Conservation (phyloP, 2,329 filamentous ascomycete species). For the Microcyclospora tardicrescens region DNA sequence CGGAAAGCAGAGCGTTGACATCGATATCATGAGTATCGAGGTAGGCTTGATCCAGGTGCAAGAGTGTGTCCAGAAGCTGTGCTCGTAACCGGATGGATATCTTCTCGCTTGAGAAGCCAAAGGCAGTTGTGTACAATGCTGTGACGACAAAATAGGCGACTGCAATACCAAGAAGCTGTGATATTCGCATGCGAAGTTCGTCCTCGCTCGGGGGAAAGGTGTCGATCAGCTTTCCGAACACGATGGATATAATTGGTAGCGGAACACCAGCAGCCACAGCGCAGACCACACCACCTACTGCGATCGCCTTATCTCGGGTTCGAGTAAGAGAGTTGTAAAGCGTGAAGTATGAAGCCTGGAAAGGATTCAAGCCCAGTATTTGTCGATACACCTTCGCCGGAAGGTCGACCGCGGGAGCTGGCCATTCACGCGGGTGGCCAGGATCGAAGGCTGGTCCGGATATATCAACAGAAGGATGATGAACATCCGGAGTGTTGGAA, state of each 20-base stretch:
- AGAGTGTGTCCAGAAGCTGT: slow-evolving; percentile 33
- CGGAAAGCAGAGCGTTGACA: slow-evolving; percentile 33
- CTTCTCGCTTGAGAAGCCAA: slow-evolving; percentile 38
- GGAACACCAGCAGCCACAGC: slow-evolving; percentile 29
- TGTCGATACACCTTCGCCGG: slow-evolving; percentile 17
- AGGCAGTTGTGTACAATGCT: slow-evolving; percentile 37
- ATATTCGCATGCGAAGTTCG: slow-evolving; percentile 29
- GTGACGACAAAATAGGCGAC: slow-evolving; percentile 38
- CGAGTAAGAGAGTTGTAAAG: slow-evolving; percentile 35
- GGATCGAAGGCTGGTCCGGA: slow-evolving; percentile 5
- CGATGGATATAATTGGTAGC: slow-evolving; percentile 27
- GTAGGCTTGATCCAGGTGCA: slow-evolving; percentile 40
- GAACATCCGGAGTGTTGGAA: too few species aligned
- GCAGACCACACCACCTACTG: slow-evolving; percentile 23
- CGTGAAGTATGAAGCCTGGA: slow-evolving; percentile 37
- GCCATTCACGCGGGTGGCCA: slow-evolving; percentile 9
- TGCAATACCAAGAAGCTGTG: slow-evolving; percentile 33
- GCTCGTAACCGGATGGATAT: slow-evolving; percentile 36
- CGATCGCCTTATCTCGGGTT: slow-evolving; percentile 24
- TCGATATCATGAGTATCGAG: slow-evolving; percentile 39
- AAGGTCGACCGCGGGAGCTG: slow-evolving; percentile 3
- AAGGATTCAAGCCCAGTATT: slow-evolving; percentile 30
- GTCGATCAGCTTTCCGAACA: slow-evolving; percentile 38
- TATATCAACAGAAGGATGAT: too few species aligned
- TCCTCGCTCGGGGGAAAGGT: slow-evolving; percentile 36